Conservation (phyloP, 768 basidiomycete species). For the Lactarius hatsudake region DNA sequence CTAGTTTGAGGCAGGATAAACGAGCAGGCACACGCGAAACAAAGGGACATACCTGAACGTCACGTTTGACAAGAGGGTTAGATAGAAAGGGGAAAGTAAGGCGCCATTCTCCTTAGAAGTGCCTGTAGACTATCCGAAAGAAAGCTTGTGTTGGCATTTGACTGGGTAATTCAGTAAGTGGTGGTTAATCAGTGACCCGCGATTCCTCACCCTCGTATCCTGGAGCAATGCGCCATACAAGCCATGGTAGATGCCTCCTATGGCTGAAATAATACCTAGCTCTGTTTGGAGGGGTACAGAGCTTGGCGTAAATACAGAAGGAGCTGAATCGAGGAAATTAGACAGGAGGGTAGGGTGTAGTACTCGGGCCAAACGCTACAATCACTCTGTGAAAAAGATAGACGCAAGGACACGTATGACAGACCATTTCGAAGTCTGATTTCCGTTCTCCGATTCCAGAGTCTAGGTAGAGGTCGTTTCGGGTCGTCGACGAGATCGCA, state of each 20-base stretch:
- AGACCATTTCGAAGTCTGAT: slow-evolving; percentile 15
- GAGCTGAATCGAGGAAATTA: slow-evolving; percentile 85
- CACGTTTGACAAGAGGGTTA: slow-evolving; percentile 38
- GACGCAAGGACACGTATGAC: neutral
- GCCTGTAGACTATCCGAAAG: slow-evolving; percentile 50
- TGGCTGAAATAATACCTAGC: slow-evolving; percentile 54
- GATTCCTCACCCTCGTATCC: slow-evolving; percentile 39
- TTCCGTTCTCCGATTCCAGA: slow-evolving; percentile 24
- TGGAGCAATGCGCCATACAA: slow-evolving; percentile 60
- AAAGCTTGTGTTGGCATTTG: slow-evolving; percentile 29
- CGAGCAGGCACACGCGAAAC: slow-evolving; percentile 11
- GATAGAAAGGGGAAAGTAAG: slow-evolving; percentile 83
- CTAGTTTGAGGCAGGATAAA: slow-evolving; percentile 37
- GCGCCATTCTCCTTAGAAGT: slow-evolving; percentile 69
- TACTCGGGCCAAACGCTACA: slow-evolving; percentile 64
- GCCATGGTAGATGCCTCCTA: slow-evolving; percentile 54
- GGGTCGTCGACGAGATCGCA: slow-evolving; percentile 6
- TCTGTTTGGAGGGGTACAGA: slow-evolving; percentile 58
- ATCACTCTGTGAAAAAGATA: neutral
- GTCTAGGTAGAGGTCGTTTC: slow-evolving; percentile 16
- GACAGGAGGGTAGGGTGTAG: slow-evolving; percentile 79
- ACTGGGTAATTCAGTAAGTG: slow-evolving; percentile 1
- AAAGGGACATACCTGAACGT: slow-evolving; percentile 52
- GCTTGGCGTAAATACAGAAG: slow-evolving; percentile 72
- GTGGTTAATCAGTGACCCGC: neutral